Conservation (phyloP, 2,329 filamentous ascomycete genomes). For the Bipolaris bicolor region DNA sequence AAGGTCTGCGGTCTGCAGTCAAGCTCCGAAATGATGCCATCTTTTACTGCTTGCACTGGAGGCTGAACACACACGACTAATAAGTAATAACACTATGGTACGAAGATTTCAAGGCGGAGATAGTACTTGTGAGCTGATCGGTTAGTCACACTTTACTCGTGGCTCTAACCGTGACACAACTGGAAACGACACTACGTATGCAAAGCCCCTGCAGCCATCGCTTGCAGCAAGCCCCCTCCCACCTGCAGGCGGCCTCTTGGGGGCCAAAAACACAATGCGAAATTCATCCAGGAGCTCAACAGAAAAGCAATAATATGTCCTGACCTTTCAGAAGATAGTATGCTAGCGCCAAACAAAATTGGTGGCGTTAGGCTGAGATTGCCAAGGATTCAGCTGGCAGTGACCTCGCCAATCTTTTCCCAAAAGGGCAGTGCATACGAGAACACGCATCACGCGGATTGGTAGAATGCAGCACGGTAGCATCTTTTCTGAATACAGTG, state of each 20-base stretch:
- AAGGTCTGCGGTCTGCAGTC: slow-evolving; percentile 19
- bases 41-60: not conserved
- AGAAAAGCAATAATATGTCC: not conserved
- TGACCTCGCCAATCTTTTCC: slow-evolving; percentile 2
- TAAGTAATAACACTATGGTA: not conserved
- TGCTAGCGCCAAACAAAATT: slow-evolving; percentile 15
- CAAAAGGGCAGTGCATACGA: slow-evolving; percentile 12
- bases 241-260: slow-evolving; percentile 2
- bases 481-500: not conserved
- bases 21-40: slow-evolving; percentile 22
- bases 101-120: not conserved
- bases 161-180: not conserved
- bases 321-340: slow-evolving; percentile 9
- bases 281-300: slow-evolving; percentile 1
- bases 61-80: not conserved
- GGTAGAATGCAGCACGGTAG: not conserved
- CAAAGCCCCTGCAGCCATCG: slow-evolving; percentile 1
- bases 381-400: slow-evolving; percentile 22
- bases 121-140: not conserved
- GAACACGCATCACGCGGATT: not conserved
- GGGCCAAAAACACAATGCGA: slow-evolving; percentile 5
- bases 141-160: not conserved
- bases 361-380: slow-evolving; percentile 34
- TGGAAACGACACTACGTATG: not conserved
- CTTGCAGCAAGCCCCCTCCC: not conserved